Evolutionary conservation across 768 basidiomycete species (phyloP), one percentile per base, ranked within the genome.

Genomic region (Pilatotrama ljubarskyi): DNA sequence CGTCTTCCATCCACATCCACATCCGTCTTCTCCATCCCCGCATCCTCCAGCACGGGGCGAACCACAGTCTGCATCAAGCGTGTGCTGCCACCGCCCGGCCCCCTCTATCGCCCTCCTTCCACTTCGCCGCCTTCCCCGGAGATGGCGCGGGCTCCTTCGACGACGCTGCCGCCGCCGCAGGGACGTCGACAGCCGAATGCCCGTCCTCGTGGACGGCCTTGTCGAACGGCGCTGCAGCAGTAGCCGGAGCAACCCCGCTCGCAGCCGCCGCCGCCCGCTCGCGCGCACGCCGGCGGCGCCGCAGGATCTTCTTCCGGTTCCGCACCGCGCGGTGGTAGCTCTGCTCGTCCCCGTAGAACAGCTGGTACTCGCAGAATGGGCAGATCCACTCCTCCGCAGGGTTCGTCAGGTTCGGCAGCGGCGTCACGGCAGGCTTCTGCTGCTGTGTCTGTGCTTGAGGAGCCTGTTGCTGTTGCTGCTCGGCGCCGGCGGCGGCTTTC

Each of bases 311-410:
- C 77, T 91, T 92, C 61, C 93, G 76, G 64, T 80, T 85, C 73
- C 84, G 76, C 59, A 93, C 76, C 42, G 86, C 88, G 44, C 80
- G 77, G 63, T 83, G 78, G 71, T 90, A 87, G 55, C 78, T 82
- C 54, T 74, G 58, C 40, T 90, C 90, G 51, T 89, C 88, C n/a
- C 93, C 93, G 71, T 90, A 98, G 73, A 96, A 95, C 57, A 98
- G 70, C 58, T 86, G 80, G 72, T 94, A 95, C 75, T 98, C 96
- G 78, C 96, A 98, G 68, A 90, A 91, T 62, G 90, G 84, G 71
- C 96, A 98, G 59, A 98, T 87, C 88, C 92, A 97, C 72, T 98
- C 96, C 22, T 97, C 93, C 35, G 75, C 80, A 8, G 86, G 84
- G 59, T 84, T 80, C 22, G 79, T 80, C 53, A 86, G 72, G 59